Percentiles rank a stretch among this genome's conserved stretches.
These are phyloP conservation scores for Aspergillus ruber DNA, from an alignment of 2,329 filamentous ascomycete species.

Conservation along the genomic window DNA sequence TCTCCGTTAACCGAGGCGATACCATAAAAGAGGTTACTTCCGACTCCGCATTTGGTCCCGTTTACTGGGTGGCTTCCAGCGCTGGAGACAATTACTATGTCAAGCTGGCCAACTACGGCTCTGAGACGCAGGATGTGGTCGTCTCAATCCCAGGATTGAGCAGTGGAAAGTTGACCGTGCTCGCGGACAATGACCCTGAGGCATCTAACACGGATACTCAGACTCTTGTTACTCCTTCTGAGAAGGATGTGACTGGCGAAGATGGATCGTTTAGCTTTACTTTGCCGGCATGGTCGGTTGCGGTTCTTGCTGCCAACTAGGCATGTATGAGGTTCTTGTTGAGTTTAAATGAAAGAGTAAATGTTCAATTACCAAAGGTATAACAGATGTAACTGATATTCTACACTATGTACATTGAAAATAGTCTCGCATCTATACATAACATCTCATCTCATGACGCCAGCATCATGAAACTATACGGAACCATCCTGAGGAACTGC, in stretches of 20 bases:
- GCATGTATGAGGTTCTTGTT: not conserved
- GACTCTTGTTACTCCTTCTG: slow-evolving; percentile 7
- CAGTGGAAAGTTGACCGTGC: slow-evolving; percentile 10
- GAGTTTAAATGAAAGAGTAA: not conserved
- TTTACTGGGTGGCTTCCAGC: slow-evolving; percentile 25
- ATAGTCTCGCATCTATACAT: not conserved
- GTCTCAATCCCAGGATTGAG: slow-evolving; percentile 12
- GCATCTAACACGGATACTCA: slow-evolving; percentile 9
- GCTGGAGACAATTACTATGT: slow-evolving; percentile 12
- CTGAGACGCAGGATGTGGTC: slow-evolving; percentile 11
- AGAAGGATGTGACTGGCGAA: slow-evolving; percentile 4
- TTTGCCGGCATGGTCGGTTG: slow-evolving; percentile 16
- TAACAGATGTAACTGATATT: not conserved
- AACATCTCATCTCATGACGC: not conserved
- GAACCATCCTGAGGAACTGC: slow-evolving; percentile 6
- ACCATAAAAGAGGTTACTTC: slow-evolving; percentile 17
- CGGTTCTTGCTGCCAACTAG: slow-evolving; percentile 11
- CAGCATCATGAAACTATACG: slow-evolving; percentile 6
- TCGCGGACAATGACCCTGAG: slow-evolving; percentile 13
- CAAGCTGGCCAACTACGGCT: slow-evolving; percentile 20
- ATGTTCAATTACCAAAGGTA: not conserved
- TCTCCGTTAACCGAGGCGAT: slow-evolving; percentile 18
- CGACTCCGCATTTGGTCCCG: slow-evolving; percentile 15
- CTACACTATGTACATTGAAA: not conserved
- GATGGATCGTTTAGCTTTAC: slow-evolving; percentile 13